A percentile compares a stretch with the other conserved stretches of the same genome.
Evolutionary conservation across 179 eudicot genomes (phyloP).

Genomic region (Camellia oleifera): DNA sequence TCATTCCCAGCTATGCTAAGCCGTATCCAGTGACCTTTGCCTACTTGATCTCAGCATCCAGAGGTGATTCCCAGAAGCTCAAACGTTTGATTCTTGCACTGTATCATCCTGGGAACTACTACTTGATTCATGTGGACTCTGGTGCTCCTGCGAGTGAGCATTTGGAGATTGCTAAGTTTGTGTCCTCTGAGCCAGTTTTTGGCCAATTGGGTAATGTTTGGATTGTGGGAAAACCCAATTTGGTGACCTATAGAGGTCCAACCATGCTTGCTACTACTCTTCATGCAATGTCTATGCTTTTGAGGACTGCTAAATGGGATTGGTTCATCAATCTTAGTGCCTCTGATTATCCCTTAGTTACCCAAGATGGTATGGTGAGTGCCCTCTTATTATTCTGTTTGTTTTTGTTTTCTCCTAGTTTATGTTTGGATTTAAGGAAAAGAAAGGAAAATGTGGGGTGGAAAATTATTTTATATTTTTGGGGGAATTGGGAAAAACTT

Average conservation of each 20-base stretch:
- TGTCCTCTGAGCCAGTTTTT: constrained; percentile 29
- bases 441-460: too few species aligned
- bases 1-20: constrained; percentile 24
- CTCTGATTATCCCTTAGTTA: constrained; percentile 57
- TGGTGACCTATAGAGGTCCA: constrained; percentile 60
- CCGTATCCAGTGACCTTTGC: constrained; percentile 75
- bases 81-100: constrained; percentile 51
- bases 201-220: constrained; percentile 43
- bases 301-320: constrained; percentile 51
- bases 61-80: constrained; percentile 56
- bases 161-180: constrained; percentile 37
- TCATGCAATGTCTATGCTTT: constrained; percentile 48
- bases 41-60: constrained; percentile 82
- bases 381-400: not conserved
- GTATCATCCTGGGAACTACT: constrained; percentile 53
- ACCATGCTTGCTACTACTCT: constrained; percentile 56
- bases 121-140: constrained; percentile 44
- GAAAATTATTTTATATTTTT: too few species aligned
- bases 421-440: too few species aligned
- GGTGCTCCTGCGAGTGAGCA: constrained; percentile 43
- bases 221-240: constrained; percentile 44
- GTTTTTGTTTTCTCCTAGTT: too few species aligned
- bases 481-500: too few species aligned
- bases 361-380: constrained; percentile 80
- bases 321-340: constrained; percentile 70